Evolutionary conservation across 345 rosid species (phyloP), one percentile per base, ranked within the genome.

Genomic region (Populus euphratica): DNA sequence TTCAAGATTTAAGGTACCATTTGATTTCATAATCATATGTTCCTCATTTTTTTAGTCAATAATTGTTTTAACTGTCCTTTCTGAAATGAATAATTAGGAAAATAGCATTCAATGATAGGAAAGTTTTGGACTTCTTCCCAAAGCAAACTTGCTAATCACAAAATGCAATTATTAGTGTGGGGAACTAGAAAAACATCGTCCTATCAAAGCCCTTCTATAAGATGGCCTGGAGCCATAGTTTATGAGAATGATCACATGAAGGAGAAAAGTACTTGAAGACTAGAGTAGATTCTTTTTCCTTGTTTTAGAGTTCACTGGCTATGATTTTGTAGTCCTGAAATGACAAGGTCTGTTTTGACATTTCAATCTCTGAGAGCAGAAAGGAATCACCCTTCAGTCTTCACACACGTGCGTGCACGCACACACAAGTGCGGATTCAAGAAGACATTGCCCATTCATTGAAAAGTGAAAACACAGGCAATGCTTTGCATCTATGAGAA

Each of bases 1-100:
- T 69, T 68, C 74, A 35, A 84, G 72, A 68, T 86, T 86, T 78
- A 86, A 86, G 89, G 89, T 86, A 79, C 71, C 54, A 0, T 49
- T 38, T 73, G 20, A 38, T 67, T 17, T 27, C 68, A 23, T n/a
- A 11, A 20, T 77, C 59, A 49, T 31, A 38, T 31, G 39, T 59
- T 35, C 31, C 16, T 49, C 12, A 23, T 71, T 54, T 44, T 68
- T 73, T 17, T 23, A 33, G 8, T 21, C 38, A 21, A 13, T 44
- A 38, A 8, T 41, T 49, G n/a, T 69, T 64, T 49, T 61, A 25
- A 54, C 13, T 11, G 44, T 9, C 66, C 59, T 75, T 44, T 29
- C 13, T 9, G 18, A 54, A 50, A 74, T 59, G n/a, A 17, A 64
- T 52, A 8, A 49, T 49, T 41, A 25, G 67, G 68, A 63, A 73